Percentiles rank a stretch among this genome's conserved stretches.
phyloP scores from a whole-genome alignment of 2,329 filamentous ascomycete species.

The Metarhizium brunneum region DNA sequence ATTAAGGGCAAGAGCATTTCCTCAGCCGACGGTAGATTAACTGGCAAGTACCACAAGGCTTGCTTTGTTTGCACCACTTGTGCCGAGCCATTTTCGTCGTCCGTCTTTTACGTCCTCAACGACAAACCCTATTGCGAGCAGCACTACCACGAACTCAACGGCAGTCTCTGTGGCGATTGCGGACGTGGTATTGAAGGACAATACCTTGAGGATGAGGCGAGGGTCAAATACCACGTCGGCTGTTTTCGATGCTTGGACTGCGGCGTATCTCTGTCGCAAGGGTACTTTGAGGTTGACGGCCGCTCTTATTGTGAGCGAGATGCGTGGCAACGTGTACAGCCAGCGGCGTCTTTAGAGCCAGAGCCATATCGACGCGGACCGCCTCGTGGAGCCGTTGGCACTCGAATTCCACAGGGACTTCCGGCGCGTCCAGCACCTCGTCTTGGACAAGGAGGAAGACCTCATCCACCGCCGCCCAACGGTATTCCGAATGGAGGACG shows the following conservation, averaged over 20 bases:
- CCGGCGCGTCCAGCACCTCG: slow-evolving; percentile 12
- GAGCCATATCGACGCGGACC: slow-evolving; percentile 9
- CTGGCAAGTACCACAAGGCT: slow-evolving; percentile 86
- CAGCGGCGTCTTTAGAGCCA: slow-evolving; percentile 9
- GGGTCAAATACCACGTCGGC: slow-evolving; percentile 73
- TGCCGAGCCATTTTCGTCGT: slow-evolving; percentile 67
- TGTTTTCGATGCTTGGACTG: slow-evolving; percentile 85
- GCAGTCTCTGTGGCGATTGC: slow-evolving; percentile 74
- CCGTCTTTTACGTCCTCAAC: slow-evolving; percentile 84
- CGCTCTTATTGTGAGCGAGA: slow-evolving; percentile 80
- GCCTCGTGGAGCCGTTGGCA: slow-evolving; percentile 6
- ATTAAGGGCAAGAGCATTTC: slow-evolving; percentile 92
- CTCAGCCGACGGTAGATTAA: slow-evolving; percentile 83
- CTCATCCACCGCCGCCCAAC: not conserved
- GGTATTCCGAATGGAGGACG: slow-evolving; percentile 8
- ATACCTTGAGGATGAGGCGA: slow-evolving; percentile 74
- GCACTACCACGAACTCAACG: slow-evolving; percentile 88
- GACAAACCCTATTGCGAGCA: slow-evolving; percentile 85
- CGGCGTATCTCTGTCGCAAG: slow-evolving; percentile 61
- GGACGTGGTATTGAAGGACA: slow-evolving; percentile 83
- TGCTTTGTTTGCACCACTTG: slow-evolving; percentile 92
- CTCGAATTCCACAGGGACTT: slow-evolving; percentile 14
- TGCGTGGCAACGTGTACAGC: slow-evolving; percentile 51
- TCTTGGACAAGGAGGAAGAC: slow-evolving; percentile 5
- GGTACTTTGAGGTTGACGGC: slow-evolving; percentile 85